Evolutionary conservation across 768 basidiomycete species (phyloP).

Genomic region (Leccinellum rugosiceps): DNA sequence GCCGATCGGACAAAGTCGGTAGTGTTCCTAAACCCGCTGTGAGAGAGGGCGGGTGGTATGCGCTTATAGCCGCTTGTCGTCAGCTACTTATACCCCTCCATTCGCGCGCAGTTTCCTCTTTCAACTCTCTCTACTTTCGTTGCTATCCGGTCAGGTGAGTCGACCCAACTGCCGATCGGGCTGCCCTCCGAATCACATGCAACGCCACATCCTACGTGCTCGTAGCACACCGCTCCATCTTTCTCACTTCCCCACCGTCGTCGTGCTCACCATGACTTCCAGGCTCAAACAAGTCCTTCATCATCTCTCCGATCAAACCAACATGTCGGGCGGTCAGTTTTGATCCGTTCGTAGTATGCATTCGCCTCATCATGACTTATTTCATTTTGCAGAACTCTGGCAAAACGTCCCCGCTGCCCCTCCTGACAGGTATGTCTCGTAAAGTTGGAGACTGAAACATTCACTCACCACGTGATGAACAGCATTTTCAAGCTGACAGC

Average conservation of each 20-base stretch:
- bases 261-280: slow-evolving; percentile 41
- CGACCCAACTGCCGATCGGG: neutral
- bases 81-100: slow-evolving; percentile 4
- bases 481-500: slow-evolving; percentile 92
- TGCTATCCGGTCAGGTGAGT: neutral
- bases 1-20: slow-evolving; percentile 11
- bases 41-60: neutral
- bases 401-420: slow-evolving; percentile 76
- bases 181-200: slow-evolving; percentile 19
- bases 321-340: slow-evolving; percentile 54
- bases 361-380: neutral
- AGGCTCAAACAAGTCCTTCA: slow-evolving; percentile 59
- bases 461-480: slow-evolving; percentile 9
- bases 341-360: slow-evolving; percentile 2
- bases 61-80: neutral
- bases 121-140: neutral
- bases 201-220: neutral
- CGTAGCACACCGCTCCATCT: neutral
- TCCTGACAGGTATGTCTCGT: slow-evolving; percentile 63
- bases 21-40: neutral
- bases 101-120: neutral
- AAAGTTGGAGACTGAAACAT: neutral
- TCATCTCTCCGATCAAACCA: slow-evolving; percentile 44
- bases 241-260: neutral
- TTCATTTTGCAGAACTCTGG: slow-evolving; percentile 60